Evolutionary conservation across 2,329 filamentous ascomycete species (phyloP), one percentile per base, ranked within the genome.

Genomic region (Cladophialophora bantiana): DNA sequence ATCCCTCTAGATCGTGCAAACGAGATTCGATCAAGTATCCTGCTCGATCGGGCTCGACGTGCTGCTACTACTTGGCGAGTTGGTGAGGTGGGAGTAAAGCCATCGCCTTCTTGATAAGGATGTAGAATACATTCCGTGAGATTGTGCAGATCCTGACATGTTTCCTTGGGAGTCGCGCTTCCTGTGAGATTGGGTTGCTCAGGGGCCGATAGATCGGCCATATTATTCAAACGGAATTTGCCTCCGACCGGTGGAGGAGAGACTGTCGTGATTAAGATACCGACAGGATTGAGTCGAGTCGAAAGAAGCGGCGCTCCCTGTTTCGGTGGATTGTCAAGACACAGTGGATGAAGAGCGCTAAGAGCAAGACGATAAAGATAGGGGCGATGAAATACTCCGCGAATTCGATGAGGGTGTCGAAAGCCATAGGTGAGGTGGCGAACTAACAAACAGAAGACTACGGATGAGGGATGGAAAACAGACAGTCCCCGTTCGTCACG

Each of bases 341-440:
- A 52, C 59, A 70, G 54, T 70, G 66, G 36, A 72, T 69, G 52
- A 68, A 66, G 13, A 69, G 38, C 7, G 70, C 64, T n/a, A 72
- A 55, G n/a, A 58, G 32, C 26, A 69, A 34, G 35, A 72, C 68
- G n/a, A 65, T 67, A 67, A 70, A 36, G 40, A 72, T 62, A 40
- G 66, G 70, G 5, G 54, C 20, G 50, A 70, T 52, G 13, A 70
- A 62, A 54, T 68, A 69, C 38, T 36, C 61, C 32, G 53, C 38
- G 9, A 69, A 58, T 48, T 54, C 56, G 48, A 69, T 61, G 40
- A 65, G 60, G 56, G 48, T 58, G 42, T 56, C 40, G 40, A 62
- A 32, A 53, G 32, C 62, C 62, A 67, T 65, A 65, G 59, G 48
- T 53, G 31, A 56, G n/a, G 31, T 58, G 38, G 31, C 50, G 12